These are phyloP conservation scores for Saturnispora gosingensis DNA, from an alignment of 805 yeast genomes.

Conservation along the genomic window DNA sequence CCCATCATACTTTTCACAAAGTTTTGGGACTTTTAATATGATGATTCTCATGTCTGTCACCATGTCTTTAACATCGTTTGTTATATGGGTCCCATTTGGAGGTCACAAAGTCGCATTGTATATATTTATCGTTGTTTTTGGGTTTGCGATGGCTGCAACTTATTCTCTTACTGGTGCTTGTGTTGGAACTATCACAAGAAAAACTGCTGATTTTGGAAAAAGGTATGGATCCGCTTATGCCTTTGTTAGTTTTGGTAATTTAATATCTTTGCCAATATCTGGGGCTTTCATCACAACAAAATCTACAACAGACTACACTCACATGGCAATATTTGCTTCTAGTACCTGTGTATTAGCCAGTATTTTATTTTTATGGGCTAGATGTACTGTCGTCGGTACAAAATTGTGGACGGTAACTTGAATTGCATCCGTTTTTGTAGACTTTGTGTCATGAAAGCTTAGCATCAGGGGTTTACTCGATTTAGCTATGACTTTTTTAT, in stretches of 20 bases:
- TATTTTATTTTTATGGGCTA: slow-evolving; percentile 12
- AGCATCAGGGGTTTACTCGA: too few species aligned
- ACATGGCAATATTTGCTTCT: slow-evolving; percentile 26
- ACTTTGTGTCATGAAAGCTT: too few species aligned
- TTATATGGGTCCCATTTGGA: slow-evolving; percentile 62
- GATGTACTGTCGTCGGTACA: slow-evolving; percentile 7
- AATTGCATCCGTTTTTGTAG: too few species aligned
- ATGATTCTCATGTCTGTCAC: slow-evolving; percentile 30
- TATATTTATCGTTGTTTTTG: slow-evolving; percentile 45
- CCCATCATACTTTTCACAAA: slow-evolving; percentile 38
- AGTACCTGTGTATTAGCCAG: slow-evolving; percentile 21
- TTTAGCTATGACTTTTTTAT: too few species aligned
- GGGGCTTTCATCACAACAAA: slow-evolving; percentile 28
- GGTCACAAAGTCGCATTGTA: slow-evolving; percentile 32
- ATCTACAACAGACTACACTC: slow-evolving; percentile 22
- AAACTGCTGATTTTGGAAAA: slow-evolving; percentile 58
- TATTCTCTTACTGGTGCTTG: slow-evolving; percentile 61
- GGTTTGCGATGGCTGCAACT: slow-evolving; percentile 53
- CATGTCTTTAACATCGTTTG: slow-evolving; percentile 36
- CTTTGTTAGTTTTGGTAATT: slow-evolving; percentile 33
- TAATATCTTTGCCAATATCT: slow-evolving; percentile 37
- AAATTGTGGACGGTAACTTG: too few species aligned
- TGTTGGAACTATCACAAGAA: slow-evolving; percentile 46
- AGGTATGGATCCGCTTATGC: slow-evolving; percentile 62
- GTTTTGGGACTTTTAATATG: slow-evolving; percentile 38